These are phyloP conservation scores for Penicillium mononematosum DNA, from an alignment of 495 filamentous ascomycete genomes.

Conservation along the genomic window DNA sequence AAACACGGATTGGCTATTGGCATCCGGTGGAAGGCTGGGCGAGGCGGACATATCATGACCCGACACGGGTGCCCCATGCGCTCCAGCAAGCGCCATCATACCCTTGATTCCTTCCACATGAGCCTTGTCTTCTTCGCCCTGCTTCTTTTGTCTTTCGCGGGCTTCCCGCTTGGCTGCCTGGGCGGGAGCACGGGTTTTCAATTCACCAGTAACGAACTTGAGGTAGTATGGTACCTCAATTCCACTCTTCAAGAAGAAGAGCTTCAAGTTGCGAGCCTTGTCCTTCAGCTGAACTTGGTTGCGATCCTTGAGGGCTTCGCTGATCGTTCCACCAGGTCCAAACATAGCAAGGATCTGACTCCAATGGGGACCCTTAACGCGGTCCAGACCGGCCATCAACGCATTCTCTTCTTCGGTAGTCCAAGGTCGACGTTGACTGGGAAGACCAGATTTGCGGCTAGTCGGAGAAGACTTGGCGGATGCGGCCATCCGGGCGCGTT, in stretches of 20 bases:
- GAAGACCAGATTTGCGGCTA: slow-evolving; percentile 69
- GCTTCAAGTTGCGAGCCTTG: slow-evolving; percentile 90
- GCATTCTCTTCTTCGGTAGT: slow-evolving; percentile 88
- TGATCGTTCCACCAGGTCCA: slow-evolving; percentile 77
- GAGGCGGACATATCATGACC: slow-evolving; percentile 50
- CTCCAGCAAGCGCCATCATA: slow-evolving; percentile 60
- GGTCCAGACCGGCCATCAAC: slow-evolving; percentile 86
- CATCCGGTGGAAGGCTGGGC: slow-evolving; percentile 41
- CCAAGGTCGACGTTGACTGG: slow-evolving; percentile 87
- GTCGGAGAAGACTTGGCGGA: slow-evolving; percentile 75
- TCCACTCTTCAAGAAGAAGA: slow-evolving; percentile 91
- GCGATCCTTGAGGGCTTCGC: slow-evolving; percentile 83
- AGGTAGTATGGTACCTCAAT: slow-evolving; percentile 92
- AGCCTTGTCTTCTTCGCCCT: slow-evolving; percentile 67
- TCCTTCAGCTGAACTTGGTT: slow-evolving; percentile 96
- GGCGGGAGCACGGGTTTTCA: slow-evolving; percentile 85
- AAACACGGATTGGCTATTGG: slow-evolving; percentile 35
- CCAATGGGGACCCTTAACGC: slow-evolving; percentile 93
- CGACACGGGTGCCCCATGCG: slow-evolving; percentile 38
- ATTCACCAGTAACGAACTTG: slow-evolving; percentile 86
- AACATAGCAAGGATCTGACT: slow-evolving; percentile 90
- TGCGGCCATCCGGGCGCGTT: slow-evolving; percentile 77
- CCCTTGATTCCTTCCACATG: slow-evolving; percentile 70
- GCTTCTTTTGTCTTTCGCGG: slow-evolving; percentile 64
- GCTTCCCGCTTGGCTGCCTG: slow-evolving; percentile 81